These are phyloP conservation scores for Pharus latifolius DNA, from an alignment of 176 grass and related monocot species.

Conservation along the genomic window DNA sequence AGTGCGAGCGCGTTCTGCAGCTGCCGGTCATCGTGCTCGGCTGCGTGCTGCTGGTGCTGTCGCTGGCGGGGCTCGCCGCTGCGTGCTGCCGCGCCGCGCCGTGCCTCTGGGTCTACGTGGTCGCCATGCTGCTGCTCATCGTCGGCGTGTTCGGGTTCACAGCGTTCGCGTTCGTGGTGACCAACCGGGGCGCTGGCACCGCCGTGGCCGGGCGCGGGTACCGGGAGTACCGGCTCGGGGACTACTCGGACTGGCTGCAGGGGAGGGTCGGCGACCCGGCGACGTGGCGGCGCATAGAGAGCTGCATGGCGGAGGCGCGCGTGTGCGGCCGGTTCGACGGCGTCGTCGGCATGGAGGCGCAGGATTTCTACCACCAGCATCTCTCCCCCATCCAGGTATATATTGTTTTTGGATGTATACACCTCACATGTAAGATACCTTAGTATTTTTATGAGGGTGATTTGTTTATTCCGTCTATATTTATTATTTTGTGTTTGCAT, in stretches of 20 bases:
- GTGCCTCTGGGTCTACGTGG: constrained; percentile 50
- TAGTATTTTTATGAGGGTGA: no score
- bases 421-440: no score
- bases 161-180: constrained; percentile 41
- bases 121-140: constrained; percentile 39
- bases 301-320: constrained; percentile 41
- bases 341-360: not conserved
- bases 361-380: constrained; percentile 37
- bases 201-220: constrained; percentile 35
- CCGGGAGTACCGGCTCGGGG: constrained; percentile 46
- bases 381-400: constrained; percentile 62
- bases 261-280: constrained; percentile 31
- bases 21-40: constrained; percentile 36
- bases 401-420: no score
- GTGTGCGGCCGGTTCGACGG: no score
- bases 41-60: constrained; percentile 41
- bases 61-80: constrained; percentile 38
- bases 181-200: constrained; percentile 40
- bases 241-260: constrained; percentile 71
- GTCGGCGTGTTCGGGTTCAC: constrained; percentile 48
- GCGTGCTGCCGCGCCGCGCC: constrained; percentile 38
- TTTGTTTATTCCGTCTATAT: no score
- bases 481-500: no score
- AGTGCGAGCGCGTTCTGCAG: constrained; percentile 45
- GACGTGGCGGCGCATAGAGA: constrained; percentile 44